Base-by-base conservation (phyloP, 441 rosid species). In the Bruguiera hainesii region DNA sequence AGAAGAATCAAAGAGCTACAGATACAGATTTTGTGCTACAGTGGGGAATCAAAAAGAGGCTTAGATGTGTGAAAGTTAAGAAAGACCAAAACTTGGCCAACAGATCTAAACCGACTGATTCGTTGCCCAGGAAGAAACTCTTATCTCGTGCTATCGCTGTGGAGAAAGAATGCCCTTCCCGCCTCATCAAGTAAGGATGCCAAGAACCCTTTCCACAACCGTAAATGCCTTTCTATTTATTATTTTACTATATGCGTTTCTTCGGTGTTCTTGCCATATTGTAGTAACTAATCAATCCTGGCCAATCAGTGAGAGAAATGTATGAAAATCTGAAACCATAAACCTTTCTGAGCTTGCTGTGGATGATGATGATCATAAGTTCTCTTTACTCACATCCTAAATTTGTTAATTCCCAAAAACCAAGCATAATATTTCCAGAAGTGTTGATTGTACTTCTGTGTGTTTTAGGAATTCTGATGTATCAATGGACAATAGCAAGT, bases 41-140 rank as follows among this genome's bases (percentile, higher is more conserved):
- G 73, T 90, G 98, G 98, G 98, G 98, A 37, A 89, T 79, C 60
- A 87, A 87, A 51, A 93, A 93, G 79, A 86, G 89, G 80, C 92
- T 79, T 73, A 80, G 98, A 79, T 86, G 96, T 76, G 85, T 82
- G 75, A 90, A 87, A 79, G 74, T 87, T 49, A 92, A 88, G 77
- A 87, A 84, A 64, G 84, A 82, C 48, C 86, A 79, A 74, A 81
- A 66, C 68, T 80, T 74, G 48, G 67, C 80, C 31, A 80, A 77
- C 79, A 77, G 65, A 66, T 72, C 63, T 67, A 81, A 79, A 67
- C 73, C 79, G 68, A 37, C 76, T 58, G 90, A 83, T 65, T 63
- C 80, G 68, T 74, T 80, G 75, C 75, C 80, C 23, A 88, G 78
- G 82, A 87, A 82, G 76, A 87, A 87, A 70, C 71, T 78, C 70